phyloP scores from a whole-genome alignment of 345 rosid genomes.

The Mangifera indica region DNA sequence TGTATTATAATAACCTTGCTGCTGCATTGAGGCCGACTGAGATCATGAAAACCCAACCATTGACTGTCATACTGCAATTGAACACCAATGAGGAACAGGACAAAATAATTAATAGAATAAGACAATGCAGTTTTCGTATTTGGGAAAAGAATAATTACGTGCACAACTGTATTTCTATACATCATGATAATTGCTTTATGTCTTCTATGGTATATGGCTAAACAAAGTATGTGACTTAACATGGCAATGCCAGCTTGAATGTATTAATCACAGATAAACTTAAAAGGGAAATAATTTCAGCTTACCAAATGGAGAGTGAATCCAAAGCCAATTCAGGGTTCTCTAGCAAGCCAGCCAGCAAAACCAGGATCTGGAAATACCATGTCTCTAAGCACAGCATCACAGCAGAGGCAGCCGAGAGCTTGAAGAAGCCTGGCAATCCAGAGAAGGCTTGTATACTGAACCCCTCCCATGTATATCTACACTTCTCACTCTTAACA shows the following conservation, averaged over 20 bases:
- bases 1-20: slow-evolving; percentile 40
- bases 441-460: slow-evolving; percentile 47
- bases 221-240: background rate
- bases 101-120: too few species aligned
- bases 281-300: background rate
- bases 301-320: slow-evolving; percentile 55
- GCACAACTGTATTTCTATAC: too few species aligned
- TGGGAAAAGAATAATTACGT: too few species aligned
- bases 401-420: slow-evolving; percentile 61
- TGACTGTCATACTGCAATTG: slow-evolving; percentile 58
- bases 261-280: background rate
- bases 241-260: background rate
- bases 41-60: slow-evolving; percentile 72
- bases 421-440: slow-evolving; percentile 42
- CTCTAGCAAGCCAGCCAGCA: slow-evolving; percentile 54
- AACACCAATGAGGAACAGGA: too few species aligned
- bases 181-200: too few species aligned
- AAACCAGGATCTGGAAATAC: slow-evolving; percentile 58
- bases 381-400: slow-evolving; percentile 65
- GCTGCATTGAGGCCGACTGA: slow-evolving; percentile 76
- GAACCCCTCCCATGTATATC: slow-evolving; percentile 49
- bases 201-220: too few species aligned
- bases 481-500: slow-evolving; percentile 41
- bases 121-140: too few species aligned
- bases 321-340: slow-evolving; percentile 58